phyloP scores from a whole-genome alignment of 495 filamentous ascomycete species.

The Talaromyces proteolyticus region DNA sequence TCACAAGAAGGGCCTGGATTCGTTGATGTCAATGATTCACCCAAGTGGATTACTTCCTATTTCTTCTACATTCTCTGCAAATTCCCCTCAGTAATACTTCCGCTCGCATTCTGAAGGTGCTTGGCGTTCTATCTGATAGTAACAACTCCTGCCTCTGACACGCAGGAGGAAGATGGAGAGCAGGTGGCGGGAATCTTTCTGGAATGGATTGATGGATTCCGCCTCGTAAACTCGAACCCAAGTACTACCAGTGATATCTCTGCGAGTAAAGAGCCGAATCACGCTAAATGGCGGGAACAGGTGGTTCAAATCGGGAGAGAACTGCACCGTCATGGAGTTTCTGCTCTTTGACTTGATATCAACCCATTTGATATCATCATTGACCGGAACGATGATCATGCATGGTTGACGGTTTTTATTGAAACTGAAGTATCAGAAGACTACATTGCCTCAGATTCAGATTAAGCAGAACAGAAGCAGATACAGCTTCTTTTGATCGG shows the following conservation, averaged over 20 bases:
- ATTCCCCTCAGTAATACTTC: background rate
- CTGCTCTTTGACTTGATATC: background rate
- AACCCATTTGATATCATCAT: slow-evolving; percentile 2
- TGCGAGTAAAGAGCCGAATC: background rate
- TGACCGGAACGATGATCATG: background rate
- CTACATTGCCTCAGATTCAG: too few relatives aligned
- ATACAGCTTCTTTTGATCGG: too few relatives aligned
- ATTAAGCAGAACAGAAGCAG: too few relatives aligned
- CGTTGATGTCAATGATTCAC: background rate
- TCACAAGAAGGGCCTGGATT: background rate
- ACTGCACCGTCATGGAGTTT: background rate
- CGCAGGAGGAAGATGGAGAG: background rate
- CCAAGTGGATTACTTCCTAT: background rate
- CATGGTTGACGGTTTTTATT: background rate
- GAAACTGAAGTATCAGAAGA: background rate
- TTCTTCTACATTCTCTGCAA: slow-evolving; percentile 1
- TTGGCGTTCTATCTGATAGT: background rate
- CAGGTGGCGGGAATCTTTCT: slow-evolving; percentile 1
- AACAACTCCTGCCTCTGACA: background rate
- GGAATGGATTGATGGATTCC: slow-evolving; percentile 2
- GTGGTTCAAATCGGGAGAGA: background rate
- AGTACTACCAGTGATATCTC: background rate
- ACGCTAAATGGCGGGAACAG: background rate
- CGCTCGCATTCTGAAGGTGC: background rate
- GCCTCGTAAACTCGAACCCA: background rate